Percentiles rank a stretch among this genome's conserved stretches.
Conservation (phyloP, 2,329 filamentous ascomycete genomes). For the Alternaria sp. region DNA sequence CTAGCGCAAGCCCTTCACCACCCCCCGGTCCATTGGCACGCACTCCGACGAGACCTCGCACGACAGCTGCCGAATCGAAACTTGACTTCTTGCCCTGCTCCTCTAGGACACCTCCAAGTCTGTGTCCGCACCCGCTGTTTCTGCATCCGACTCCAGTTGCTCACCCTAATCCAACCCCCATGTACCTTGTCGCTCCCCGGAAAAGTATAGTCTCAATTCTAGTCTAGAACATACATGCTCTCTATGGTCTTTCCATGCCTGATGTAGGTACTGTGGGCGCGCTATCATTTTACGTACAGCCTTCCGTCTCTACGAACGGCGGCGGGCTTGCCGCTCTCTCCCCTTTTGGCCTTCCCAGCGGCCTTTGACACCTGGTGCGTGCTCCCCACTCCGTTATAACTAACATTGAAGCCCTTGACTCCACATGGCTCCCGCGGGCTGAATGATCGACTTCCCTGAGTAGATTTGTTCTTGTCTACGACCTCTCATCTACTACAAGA, state of each 20-base stretch:
- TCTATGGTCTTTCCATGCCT: slow-evolving; percentile 27
- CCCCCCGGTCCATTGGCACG: slow-evolving; percentile 33
- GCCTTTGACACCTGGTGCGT: slow-evolving; percentile 46
- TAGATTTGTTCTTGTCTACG: slow-evolving; percentile 19
- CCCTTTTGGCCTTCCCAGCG: slow-evolving; percentile 31
- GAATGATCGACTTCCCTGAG: slow-evolving; percentile 24
- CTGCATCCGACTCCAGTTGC: slow-evolving; percentile 38
- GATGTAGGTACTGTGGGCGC: slow-evolving; percentile 31
- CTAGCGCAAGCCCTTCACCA: slow-evolving; percentile 41
- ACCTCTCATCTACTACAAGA: slow-evolving; percentile 24
- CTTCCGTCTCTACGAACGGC: slow-evolving; percentile 35
- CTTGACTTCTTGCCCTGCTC: slow-evolving; percentile 39
- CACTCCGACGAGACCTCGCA: slow-evolving; percentile 35
- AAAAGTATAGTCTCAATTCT: slow-evolving; percentile 31
- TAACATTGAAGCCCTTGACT: slow-evolving; percentile 35
- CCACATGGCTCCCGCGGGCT: slow-evolving; percentile 38
- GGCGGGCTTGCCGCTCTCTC: slow-evolving; percentile 35
- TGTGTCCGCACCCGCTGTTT: slow-evolving; percentile 37
- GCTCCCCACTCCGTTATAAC: slow-evolving; percentile 39
- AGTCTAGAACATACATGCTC: slow-evolving; percentile 36
- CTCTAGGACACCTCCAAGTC: slow-evolving; percentile 28
- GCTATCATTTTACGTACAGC: slow-evolving; percentile 42
- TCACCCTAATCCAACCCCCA: slow-evolving; percentile 35
- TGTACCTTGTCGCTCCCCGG: slow-evolving; percentile 25
- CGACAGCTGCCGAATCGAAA: slow-evolving; percentile 40